A percentile compares a stretch with the other conserved stretches of the same genome.
Evolutionary conservation across 2,329 filamentous ascomycete genomes (phyloP).

Genomic region (Neofusicoccum cordaticola): DNA sequence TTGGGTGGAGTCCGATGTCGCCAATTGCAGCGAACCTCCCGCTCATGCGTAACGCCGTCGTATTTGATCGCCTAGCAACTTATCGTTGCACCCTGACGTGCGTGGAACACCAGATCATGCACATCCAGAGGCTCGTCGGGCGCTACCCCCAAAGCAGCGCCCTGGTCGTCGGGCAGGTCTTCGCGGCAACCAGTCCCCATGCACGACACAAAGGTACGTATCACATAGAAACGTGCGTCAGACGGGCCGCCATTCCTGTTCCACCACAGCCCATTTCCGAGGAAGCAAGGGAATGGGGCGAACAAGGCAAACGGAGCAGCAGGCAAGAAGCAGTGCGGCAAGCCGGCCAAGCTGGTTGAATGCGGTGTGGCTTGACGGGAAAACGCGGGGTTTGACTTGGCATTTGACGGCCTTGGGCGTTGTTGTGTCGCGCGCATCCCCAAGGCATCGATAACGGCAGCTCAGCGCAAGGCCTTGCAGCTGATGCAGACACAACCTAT

Average conservation of each 20-base stretch:
- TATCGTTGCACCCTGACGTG: no score
- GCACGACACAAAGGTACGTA: neutral
- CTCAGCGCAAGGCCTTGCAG: no score
- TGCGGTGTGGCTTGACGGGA: conserved; percentile 12
- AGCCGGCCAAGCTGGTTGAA: conserved; percentile 9
- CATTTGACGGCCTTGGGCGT: neutral
- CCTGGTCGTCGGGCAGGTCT: neutral
- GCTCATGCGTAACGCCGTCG: no score
- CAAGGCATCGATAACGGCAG: no score
- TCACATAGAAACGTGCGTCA: neutral
- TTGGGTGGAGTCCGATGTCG: no score
- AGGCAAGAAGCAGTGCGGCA: neutral
- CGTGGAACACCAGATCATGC: neutral
- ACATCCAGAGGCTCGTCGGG: no score
- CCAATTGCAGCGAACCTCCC: no score
- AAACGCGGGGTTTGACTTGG: conserved; percentile 15
- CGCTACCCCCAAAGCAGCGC: neutral
- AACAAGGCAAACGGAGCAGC: neutral
- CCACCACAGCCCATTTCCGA: neutral
- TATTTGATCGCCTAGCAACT: no score
- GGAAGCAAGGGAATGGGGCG: neutral
- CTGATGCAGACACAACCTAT: no score
- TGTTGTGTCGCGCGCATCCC: neutral
- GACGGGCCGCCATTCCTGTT: neutral
- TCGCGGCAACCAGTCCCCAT: neutral